Evolutionary conservation across 2,329 filamentous ascomycete species (phyloP), one percentile per base, ranked within the genome.

Genomic region (Fusarium sp.): DNA sequence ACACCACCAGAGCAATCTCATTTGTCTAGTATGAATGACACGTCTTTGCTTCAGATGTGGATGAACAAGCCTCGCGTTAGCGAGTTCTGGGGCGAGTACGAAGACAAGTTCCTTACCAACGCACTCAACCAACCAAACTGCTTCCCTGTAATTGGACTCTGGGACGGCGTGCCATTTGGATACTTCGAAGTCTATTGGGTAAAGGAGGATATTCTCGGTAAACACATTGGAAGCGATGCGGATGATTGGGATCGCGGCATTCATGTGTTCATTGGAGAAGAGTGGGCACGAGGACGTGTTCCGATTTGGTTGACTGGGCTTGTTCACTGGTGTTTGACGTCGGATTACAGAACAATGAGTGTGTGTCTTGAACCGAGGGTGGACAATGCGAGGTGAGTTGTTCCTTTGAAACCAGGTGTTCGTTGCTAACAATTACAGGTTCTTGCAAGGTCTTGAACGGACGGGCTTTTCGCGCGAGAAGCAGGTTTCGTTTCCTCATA

Each of bases 141-240:
- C 11, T 97, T 98, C 79, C 96, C 96, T 0, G 94, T 91, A 1
- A 95, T 98, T 65, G 96, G 93, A 1, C 91, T 94, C 77, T 99
- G 95, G 93, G 94, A 98, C 74, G 94, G 94, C 13, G 91, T 95
- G 65, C 95, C 95, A 0, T 99, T 98, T 81, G 96, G 94, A 0
- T 99, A 97, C 78, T 98, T 99, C 77, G 96, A 99, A 82, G 87
- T 99, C 34, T 99, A 99, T 82, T 99, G 96, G 95, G 94, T 96
- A 6, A 97, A 97, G 76, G 96, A 99, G 78, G 96, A 98, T 76
- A 82, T 85, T 0, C 79, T 99, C 1, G 94, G 93, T 1, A 87
- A 85, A 49, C 85, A 93, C 69, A 80, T 97, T 6, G 86, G 90
- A 1, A 86, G 86, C 24, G 86, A 87, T 6, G 88, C 90, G 0